Base-by-base conservation (phyloP, 306 rosid genomes). In the Glycyrrhiza uralensis region DNA sequence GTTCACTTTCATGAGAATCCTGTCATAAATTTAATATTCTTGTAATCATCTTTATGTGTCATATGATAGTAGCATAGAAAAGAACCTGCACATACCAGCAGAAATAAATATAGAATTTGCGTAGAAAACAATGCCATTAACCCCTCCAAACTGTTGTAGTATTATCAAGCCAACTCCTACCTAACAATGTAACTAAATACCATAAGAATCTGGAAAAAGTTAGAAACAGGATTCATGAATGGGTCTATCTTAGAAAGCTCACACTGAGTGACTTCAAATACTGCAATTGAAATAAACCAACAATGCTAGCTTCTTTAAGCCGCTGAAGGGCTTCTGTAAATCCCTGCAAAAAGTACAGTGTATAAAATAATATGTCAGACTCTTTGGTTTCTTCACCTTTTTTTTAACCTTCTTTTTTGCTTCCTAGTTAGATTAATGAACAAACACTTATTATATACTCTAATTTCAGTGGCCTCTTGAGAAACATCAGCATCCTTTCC, bases 131-230 rank as follows among this genome's bases (percentile, higher is more conserved):
- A 94, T 82, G 64, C 83, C 98, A 42, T 86, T 89, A 69, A 89
- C 83, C 44, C 97, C 97, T 82, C 96, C 97, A 60, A 91, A 89
- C 72, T 94, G 96, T 81, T 91, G 97, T 18, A 91, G 77, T 38
- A 84, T 80, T 92, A 91, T 85, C 69, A 94, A 78, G 65, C 98
- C 98, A 15, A 89, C 90, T 82, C 94, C 97, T 15, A 88, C 92
- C 97, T 94, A 82, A 23, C 79, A 62, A 44, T 67, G 65, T 63
- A 77, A 58, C 13, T 20, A 36, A 55, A 51, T 55, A 61, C 29
- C 68, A 79, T 26, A 20, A 79, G 64, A 49, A 12, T 56, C 57
- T 24, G 58, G 26, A 49, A 39, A 80, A 38, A 6, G 38, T 52
- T 38, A 32, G n/a, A 33, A 18, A 74, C 66, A 41, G 19, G 63